phyloP scores from a whole-genome alignment of 2,329 filamentous ascomycete genomes.

The Fusarium acutatum region DNA sequence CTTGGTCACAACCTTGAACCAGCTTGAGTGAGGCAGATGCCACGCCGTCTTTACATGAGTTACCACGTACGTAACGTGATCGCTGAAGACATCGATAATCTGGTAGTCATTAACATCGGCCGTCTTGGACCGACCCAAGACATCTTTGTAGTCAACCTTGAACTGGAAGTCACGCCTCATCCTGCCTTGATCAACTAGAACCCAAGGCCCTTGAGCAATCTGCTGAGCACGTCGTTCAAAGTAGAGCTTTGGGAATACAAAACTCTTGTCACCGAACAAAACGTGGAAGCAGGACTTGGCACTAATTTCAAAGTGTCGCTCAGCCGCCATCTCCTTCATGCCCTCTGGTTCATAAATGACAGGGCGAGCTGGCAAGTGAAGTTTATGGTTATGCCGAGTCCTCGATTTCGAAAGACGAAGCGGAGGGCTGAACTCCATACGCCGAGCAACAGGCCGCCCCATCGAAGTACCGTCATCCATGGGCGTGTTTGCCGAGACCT shows the following conservation, averaged over 20 bases:
- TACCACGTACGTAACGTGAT: constrained; percentile 75
- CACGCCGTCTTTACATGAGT: constrained; percentile 72
- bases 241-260: constrained; percentile 91
- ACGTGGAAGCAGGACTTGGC: constrained; percentile 96
- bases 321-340: constrained; percentile 78
- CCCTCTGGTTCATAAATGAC: constrained; percentile 86
- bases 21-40: constrained; percentile 83
- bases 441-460: constrained; percentile 48
- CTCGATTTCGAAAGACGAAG: constrained; percentile 47
- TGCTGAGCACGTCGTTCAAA: constrained; percentile 81
- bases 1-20: constrained; percentile 86
- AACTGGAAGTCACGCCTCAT: constrained; percentile 85
- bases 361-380: constrained; percentile 82
- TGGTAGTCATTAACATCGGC: constrained; percentile 82
- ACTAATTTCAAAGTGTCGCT: constrained; percentile 87
- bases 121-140: constrained; percentile 69
- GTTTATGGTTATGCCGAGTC: constrained; percentile 66
- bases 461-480: constrained; percentile 63
- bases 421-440: constrained; percentile 48
- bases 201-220: constrained; percentile 89
- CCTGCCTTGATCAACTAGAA: constrained; percentile 71
- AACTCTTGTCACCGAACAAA: constrained; percentile 94
- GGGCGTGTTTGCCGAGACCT: constrained; percentile 69
- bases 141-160: constrained; percentile 72
- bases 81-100: constrained; percentile 82